Evolutionary conservation across 106 monocot genomes (phyloP), one percentile per base, ranked within the genome.

Genomic region (Dendrobium catenatum): DNA sequence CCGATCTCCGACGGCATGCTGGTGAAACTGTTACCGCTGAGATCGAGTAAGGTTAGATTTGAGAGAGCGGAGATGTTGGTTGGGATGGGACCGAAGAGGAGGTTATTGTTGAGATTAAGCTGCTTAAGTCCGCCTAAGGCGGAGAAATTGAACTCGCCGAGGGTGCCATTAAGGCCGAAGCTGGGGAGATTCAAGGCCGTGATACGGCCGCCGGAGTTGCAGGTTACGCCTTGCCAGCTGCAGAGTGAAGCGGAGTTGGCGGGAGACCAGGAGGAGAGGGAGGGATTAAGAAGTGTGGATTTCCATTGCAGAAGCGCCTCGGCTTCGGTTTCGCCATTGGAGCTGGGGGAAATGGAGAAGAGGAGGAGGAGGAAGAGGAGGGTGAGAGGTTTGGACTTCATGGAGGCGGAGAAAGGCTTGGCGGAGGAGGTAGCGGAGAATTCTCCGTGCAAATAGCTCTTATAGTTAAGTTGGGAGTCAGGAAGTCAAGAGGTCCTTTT

Each of bases 101-200:
- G 82, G 46, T 96, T 96, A 77, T 68, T 82, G 82, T 91, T 92
- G 40, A 96, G 86, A 44, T 96, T 93, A 17, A 96, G 84, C 16
- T 76, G 27, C 5, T 59, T 6, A 27, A 96, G 85, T 37, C 26
- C 89, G 93, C 41, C 89, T 82, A 17, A 81, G 61, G 41, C 93
- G 24, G 93, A 80, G 18, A 96, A 88, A 49, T 96, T 96, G 16
- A 70, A 22, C 15, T 15, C 33, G 70, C 37, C 70, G 33, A 70
- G 70, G 0, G 93, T 84, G 15, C 88, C 91, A n/a, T 88, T 73
- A 49, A 96, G 26, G 87, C 88, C 0, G 93, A 58, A 18, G 40
- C 86, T 3, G 72, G 16, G 90, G 85, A 15, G 89, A 85, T 22
- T 42, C 20, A 54, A 90, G 81, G 1, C 84, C 75, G 70, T 22